phyloP scores from a whole-genome alignment of 2,329 filamentous ascomycete genomes.

The Neopestalotiopsis sp. region DNA sequence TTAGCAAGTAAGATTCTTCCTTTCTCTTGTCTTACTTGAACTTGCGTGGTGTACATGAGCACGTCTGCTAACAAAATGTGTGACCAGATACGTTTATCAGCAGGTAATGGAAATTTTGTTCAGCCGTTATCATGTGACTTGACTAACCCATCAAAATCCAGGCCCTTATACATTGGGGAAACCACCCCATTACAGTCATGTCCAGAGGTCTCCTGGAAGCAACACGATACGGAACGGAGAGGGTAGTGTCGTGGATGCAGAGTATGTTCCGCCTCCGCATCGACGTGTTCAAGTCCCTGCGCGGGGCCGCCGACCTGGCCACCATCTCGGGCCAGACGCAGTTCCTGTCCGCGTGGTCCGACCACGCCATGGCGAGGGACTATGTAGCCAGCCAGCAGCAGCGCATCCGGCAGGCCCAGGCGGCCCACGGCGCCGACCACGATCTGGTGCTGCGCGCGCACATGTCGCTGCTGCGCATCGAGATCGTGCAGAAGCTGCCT shows the following conservation, averaged over 20 bases:
- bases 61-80: neutral
- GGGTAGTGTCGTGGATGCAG: neutral
- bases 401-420: neutral
- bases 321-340: neutral
- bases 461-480: constrained; percentile 1
- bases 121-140: neutral
- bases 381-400: neutral
- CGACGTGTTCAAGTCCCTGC: neutral
- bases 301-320: neutral
- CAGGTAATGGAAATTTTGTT: neutral
- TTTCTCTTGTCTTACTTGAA: neutral
- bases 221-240: neutral
- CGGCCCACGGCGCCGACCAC: neutral
- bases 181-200: neutral
- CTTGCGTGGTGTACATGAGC: neutral
- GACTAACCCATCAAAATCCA: neutral
- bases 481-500: neutral
- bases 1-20: neutral
- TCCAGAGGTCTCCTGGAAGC: neutral
- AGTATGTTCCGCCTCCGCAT: constrained; percentile 1
- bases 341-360: neutral
- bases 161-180: neutral
- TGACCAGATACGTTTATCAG: neutral
- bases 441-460: neutral
- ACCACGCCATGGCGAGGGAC: neutral